Conservation (phyloP, 2,329 filamentous ascomycete species). For the Bipolaris victoriae region DNA sequence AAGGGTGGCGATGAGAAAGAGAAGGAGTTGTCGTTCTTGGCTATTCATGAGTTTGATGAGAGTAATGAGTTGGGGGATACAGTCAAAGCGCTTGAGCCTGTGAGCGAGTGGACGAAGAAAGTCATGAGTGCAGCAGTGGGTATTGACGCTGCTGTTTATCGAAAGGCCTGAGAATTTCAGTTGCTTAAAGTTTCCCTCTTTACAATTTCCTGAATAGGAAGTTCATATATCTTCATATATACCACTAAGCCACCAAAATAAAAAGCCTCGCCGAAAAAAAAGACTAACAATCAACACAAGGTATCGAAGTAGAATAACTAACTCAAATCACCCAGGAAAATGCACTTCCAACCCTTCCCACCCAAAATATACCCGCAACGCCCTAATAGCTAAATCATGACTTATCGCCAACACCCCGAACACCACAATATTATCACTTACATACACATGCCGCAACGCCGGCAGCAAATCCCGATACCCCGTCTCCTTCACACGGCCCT, state of each 20-base stretch:
- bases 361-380: constrained; percentile 7
- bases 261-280: too few relatives aligned
- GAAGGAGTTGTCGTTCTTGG: constrained; percentile 29
- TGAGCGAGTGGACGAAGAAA: constrained; percentile 43
- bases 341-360: neutral
- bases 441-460: constrained; percentile 6
- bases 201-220: neutral
- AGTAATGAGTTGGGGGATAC: constrained; percentile 34
- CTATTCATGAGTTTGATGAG: constrained; percentile 41
- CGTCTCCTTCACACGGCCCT: neutral
- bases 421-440: neutral
- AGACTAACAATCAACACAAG: too few relatives aligned
- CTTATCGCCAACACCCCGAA: constrained; percentile 7
- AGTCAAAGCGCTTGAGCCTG: constrained; percentile 35
- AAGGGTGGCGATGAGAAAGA: constrained; percentile 3
- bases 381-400: constrained; percentile 7
- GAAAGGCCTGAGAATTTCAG: constrained; percentile 10
- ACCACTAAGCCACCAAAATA: too few relatives aligned
- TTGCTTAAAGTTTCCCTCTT: neutral
- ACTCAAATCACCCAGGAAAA: neutral
- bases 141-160: constrained; percentile 41
- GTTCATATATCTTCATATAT: too few relatives aligned
- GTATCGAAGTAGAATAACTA: too few relatives aligned
- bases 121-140: constrained; percentile 28
- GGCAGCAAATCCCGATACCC: constrained; percentile 8